These are phyloP conservation scores for Hyphodiscus hymeniophilus DNA, from an alignment of 495 filamentous ascomycete species.

Conservation along the genomic window DNA sequence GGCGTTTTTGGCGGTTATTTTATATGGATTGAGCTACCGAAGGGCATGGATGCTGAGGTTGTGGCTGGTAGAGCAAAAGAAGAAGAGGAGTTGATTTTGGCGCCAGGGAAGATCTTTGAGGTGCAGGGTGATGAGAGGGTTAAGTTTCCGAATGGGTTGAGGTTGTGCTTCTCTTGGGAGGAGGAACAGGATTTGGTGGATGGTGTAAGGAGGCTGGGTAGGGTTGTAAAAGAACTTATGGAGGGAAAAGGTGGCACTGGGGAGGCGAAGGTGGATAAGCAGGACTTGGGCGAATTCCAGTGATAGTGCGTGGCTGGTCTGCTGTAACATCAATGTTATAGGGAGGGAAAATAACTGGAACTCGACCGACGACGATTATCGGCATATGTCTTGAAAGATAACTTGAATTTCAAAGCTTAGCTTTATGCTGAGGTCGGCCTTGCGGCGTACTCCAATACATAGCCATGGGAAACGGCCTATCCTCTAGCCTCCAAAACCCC, in stretches of 20 bases:
- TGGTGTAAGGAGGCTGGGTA: slow-evolving; percentile 55
- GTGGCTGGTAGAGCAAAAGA: slow-evolving; percentile 48
- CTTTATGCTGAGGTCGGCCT: slow-evolving; percentile 1
- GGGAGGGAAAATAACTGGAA: too few relatives aligned
- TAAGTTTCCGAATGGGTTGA: slow-evolving; percentile 45
- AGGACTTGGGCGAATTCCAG: slow-evolving; percentile 13
- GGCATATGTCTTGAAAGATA: too few relatives aligned
- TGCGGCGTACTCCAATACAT: slow-evolving; percentile 8
- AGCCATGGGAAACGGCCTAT: slow-evolving; percentile 12
- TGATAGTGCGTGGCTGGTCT: neutral
- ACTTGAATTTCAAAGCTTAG: slow-evolving; percentile 1
- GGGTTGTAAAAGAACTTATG: slow-evolving; percentile 27
- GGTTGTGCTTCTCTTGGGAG: slow-evolving; percentile 73
- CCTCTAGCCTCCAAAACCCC: slow-evolving; percentile 7
- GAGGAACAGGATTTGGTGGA: slow-evolving; percentile 57
- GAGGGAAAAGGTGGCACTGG: neutral
- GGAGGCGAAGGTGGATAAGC: neutral
- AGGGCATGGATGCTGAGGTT: slow-evolving; percentile 37
- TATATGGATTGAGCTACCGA: slow-evolving; percentile 63
- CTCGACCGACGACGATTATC: too few relatives aligned
- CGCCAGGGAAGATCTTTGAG: slow-evolving; percentile 57
- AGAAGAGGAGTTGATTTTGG: slow-evolving; percentile 55
- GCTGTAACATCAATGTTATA: too few relatives aligned
- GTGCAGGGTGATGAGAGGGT: slow-evolving; percentile 47
- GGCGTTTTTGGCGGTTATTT: slow-evolving; percentile 65